Evolutionary conservation across 495 filamentous ascomycete species (phyloP), one percentile per base, ranked within the genome.

Genomic region (Polyplosphaeria fusca): DNA sequence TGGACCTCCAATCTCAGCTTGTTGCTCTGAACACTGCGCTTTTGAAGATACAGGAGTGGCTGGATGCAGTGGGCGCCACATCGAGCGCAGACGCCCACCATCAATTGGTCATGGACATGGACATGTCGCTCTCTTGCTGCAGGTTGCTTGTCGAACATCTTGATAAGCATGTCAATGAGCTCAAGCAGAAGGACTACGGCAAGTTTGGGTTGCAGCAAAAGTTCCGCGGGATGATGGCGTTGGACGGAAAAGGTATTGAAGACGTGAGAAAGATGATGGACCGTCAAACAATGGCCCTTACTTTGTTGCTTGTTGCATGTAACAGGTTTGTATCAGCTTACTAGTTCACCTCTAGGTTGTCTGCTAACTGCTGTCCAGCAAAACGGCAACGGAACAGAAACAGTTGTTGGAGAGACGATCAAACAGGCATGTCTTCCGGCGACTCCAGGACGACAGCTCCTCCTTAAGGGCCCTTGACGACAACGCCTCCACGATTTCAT

Each of bases 81-180:
- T 44, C 42, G 16, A 30, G 50, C 11, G 45, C 38, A 3, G 57
- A 60, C 23, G 53, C 45, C 14, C 64, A 69, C 48, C 50, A 67
- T 30, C 64, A 67, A 25, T 45, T 67, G 3, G 44, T 63, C 25
- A 67, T 69, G 52, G 67, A 67, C 40, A 47, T 67, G 18, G 61
- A 63, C 38, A 45, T 51, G 1, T 64, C 60, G 12, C 20, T 66
- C 20, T 44, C 50, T 7, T 63, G 56, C 39, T 64, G 60, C 38
- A 19, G 42, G 24, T 23, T 62, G 28, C 60, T 66, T 1, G 42
- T 64, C 35, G 20, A 13, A 14, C 55, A 49, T 30, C 54, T 68
- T 9, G 60, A 66, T 39, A 28, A 26, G 5, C 44, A 61, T n/a
- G 28, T 68, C 25, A 44, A 40, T 12, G 25, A 37, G 2, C 19